phyloP scores from a whole-genome alignment of 352 stramenopile species.

The Phytophthora fragariaefolia region DNA sequence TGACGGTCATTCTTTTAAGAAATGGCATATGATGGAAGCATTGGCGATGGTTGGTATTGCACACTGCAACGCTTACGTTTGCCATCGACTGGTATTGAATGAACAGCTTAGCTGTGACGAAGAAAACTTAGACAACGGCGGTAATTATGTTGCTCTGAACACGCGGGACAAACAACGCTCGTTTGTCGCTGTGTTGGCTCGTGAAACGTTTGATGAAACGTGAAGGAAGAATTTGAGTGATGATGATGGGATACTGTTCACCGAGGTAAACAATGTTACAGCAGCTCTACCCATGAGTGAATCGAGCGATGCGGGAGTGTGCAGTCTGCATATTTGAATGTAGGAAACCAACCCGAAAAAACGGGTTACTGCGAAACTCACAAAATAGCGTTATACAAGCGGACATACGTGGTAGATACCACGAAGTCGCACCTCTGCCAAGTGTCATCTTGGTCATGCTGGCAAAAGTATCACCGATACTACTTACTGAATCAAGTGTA shows the following conservation, averaged over 20 bases:
- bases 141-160: no score
- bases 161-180: not conserved
- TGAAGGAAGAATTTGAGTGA: not conserved
- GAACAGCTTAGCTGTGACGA: no score
- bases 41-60: constrained; percentile 32
- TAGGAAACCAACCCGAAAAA: not conserved
- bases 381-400: not conserved
- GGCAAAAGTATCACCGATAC: constrained; percentile 10
- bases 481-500: constrained; percentile 3
- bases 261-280: no score
- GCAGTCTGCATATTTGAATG: constrained; percentile 7
- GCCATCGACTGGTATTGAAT: not conserved
- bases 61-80: constrained; percentile 25
- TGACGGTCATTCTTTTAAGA: constrained; percentile 36
- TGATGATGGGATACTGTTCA: not conserved
- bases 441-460: not conserved
- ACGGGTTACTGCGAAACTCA: constrained; percentile 7
- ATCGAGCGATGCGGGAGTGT: not conserved
- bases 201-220: not conserved
- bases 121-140: no score
- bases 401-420: not conserved
- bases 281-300: not conserved
- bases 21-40: constrained; percentile 38
- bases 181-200: not conserved
- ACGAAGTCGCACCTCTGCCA: constrained; percentile 1